Conservation (phyloP, 495 filamentous ascomycete genomes). For the Astrothelium macrocarpum region DNA sequence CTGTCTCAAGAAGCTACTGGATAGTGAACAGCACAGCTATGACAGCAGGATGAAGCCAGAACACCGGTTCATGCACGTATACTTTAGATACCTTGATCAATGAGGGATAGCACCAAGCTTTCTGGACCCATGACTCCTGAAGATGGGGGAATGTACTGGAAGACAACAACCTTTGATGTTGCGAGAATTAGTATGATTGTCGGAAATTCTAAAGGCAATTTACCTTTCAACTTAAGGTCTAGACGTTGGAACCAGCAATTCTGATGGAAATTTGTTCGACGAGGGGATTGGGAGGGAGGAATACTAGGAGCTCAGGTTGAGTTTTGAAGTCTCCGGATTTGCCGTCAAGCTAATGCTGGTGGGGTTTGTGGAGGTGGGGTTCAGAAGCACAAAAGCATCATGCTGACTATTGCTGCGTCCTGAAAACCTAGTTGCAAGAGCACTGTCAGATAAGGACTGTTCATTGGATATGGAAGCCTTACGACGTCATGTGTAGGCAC, state of each 20-base stretch:
- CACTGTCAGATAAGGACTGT: background rate
- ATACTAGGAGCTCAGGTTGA: background rate
- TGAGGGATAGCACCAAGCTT: constrained; percentile 20
- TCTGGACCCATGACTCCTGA: constrained; percentile 6
- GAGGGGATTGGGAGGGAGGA: background rate
- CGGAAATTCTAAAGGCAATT: background rate
- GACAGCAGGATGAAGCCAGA: constrained; percentile 27
- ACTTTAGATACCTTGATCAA: constrained; percentile 54
- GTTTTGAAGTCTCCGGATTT: background rate
- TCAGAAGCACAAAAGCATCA: background rate
- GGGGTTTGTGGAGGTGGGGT: background rate
- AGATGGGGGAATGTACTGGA: constrained; percentile 2
- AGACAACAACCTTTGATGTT: background rate
- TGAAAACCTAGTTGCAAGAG: too few relatives aligned
- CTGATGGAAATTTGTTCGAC: background rate
- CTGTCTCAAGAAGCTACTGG: constrained; percentile 8
- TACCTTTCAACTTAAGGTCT: background rate
- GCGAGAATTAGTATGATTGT: background rate
- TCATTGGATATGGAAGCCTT: background rate
- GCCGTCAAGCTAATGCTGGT: background rate
- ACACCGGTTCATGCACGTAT: constrained; percentile 61
- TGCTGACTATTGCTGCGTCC: too few relatives aligned
- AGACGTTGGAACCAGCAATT: too few relatives aligned
- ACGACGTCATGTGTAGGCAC: background rate
- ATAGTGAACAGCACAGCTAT: constrained; percentile 25